A percentile compares a stretch with the other conserved stretches of the same genome.
Conservation (phyloP, 805 yeast species). For the Barnettozyma pratensis region DNA sequence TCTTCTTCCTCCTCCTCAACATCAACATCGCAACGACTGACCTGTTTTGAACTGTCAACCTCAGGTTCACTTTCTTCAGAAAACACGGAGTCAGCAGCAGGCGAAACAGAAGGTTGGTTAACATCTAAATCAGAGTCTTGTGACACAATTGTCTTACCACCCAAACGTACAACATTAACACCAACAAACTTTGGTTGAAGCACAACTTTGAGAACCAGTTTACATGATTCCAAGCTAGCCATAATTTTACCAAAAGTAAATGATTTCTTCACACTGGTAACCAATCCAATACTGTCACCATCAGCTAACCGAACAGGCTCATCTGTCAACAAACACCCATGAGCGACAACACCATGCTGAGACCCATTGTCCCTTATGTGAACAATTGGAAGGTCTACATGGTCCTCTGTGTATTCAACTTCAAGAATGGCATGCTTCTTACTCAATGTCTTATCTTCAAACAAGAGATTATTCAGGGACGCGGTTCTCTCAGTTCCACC, state of each 20-base stretch:
- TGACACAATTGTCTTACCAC: not conserved
- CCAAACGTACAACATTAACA: not conserved
- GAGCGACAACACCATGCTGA: slow-evolving; percentile 10
- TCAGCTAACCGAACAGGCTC: not conserved
- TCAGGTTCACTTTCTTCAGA: not conserved
- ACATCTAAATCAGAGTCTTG: not conserved
- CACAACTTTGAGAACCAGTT: slow-evolving; percentile 1
- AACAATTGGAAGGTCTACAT: not conserved
- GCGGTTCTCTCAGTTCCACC: not conserved
- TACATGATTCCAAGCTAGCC: slow-evolving; percentile 1
- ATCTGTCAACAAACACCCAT: not conserved
- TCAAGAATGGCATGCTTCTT: slow-evolving; percentile 6
- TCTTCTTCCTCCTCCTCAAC: not conserved
- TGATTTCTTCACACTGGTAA: not conserved
- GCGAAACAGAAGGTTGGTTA: not conserved
- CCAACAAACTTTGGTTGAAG: too few relatives aligned
- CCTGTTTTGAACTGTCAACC: not conserved
- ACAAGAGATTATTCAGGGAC: not conserved
- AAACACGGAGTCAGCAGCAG: not conserved
- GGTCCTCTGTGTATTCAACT: not conserved
- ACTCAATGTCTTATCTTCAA: slow-evolving; percentile 6
- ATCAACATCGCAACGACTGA: not conserved
- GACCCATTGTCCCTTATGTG: slow-evolving; percentile 4
- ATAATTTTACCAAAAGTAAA: too few relatives aligned
- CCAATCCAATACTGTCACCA: slow-evolving; percentile 6